Evolutionary conservation across 768 basidiomycete species (phyloP).

Genomic region (Trametes cingulata): DNA sequence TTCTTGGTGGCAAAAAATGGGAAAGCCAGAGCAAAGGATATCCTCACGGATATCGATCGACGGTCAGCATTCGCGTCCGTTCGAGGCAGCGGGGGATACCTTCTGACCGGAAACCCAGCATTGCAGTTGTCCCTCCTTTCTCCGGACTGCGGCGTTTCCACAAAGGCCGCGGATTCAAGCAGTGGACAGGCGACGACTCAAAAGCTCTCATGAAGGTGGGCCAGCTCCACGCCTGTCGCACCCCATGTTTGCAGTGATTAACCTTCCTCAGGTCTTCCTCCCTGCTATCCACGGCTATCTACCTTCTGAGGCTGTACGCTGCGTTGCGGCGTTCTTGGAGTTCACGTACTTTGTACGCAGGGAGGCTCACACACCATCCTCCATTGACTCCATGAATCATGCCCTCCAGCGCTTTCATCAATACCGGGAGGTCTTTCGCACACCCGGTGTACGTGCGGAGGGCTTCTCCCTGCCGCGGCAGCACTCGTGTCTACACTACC

Average conservation of each 20-base stretch:
- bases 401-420: slow-evolving; percentile 16
- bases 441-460: slow-evolving; percentile 15
- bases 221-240: background rate
- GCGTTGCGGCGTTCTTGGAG: background rate
- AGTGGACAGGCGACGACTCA: slow-evolving; percentile 32
- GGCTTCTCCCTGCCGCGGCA: slow-evolving; percentile 26
- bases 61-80: no score
- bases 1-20: background rate
- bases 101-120: background rate
- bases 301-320: background rate
- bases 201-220: slow-evolving; percentile 29
- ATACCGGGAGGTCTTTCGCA: slow-evolving; percentile 16
- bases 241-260: background rate
- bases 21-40: background rate
- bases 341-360: slow-evolving; percentile 27
- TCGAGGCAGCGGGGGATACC: no score
- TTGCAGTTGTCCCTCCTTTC: slow-evolving; percentile 13
- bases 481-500: slow-evolving; percentile 23
- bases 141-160: slow-evolving; percentile 21
- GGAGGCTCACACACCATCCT: background rate
- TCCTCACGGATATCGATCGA: background rate
- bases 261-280: slow-evolving; percentile 23
- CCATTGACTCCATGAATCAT: slow-evolving; percentile 7
- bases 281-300: slow-evolving; percentile 21
- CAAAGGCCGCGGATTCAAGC: slow-evolving; percentile 27